phyloP scores from a whole-genome alignment of 169 alveolate species.

The Plasmodium yoelii region DNA sequence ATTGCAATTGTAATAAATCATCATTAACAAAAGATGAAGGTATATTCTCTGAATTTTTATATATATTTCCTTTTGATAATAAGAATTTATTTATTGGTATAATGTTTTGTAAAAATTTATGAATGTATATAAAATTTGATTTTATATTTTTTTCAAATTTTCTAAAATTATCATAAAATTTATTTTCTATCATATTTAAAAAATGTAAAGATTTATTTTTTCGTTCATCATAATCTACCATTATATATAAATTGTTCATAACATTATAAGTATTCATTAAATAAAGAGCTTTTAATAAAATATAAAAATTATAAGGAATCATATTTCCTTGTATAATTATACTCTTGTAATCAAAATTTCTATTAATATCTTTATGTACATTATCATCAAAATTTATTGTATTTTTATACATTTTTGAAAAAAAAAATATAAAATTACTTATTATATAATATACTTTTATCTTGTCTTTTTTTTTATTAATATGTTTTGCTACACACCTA shows the following conservation, averaged over 20 bases:
- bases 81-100: slow-evolving; percentile 54
- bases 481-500: slow-evolving; percentile 40
- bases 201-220: slow-evolving; percentile 70
- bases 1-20: slow-evolving; percentile 33
- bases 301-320: slow-evolving; percentile 56
- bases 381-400: slow-evolving; percentile 64
- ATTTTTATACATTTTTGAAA: slow-evolving; percentile 60
- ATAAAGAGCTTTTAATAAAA: slow-evolving; percentile 41
- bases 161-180: slow-evolving; percentile 71
- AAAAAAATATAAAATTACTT: slow-evolving; percentile 57
- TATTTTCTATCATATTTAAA: slow-evolving; percentile 58
- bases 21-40: slow-evolving; percentile 20
- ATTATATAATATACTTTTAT: slow-evolving; percentile 63
- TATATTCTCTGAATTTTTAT: slow-evolving; percentile 21
- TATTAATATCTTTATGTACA: slow-evolving; percentile 63
- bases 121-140: slow-evolving; percentile 19
- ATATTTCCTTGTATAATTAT: slow-evolving; percentile 55
- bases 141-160: slow-evolving; percentile 64
- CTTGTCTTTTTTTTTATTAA: slow-evolving; percentile 56
- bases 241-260: slow-evolving; percentile 39
- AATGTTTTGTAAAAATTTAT: slow-evolving; percentile 59
- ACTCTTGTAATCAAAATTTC: slow-evolving; percentile 70
- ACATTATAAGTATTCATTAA: slow-evolving; percentile 44
- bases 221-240: slow-evolving; percentile 63
- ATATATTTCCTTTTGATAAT: slow-evolving; percentile 35